These are phyloP conservation scores for Colletotrichum sp. DNA, from an alignment of 2,329 filamentous ascomycete species.

Conservation along the genomic window DNA sequence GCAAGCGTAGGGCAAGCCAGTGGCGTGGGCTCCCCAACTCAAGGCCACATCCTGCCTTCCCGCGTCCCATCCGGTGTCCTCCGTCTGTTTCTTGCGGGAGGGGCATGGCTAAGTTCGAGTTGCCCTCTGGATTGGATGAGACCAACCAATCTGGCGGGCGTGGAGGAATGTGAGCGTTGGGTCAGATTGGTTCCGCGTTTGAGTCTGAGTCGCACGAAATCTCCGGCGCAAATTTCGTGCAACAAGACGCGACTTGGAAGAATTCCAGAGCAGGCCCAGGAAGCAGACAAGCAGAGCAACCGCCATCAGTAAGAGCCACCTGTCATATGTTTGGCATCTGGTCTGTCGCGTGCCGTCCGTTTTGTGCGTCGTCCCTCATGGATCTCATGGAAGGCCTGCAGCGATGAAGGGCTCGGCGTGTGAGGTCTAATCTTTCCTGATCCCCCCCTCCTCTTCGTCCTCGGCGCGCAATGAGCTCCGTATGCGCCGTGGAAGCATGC, in stretches of 20 bases:
- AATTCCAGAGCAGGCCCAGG: background rate
- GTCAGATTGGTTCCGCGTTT: background rate
- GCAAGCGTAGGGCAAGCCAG: background rate
- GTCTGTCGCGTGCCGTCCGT: background rate
- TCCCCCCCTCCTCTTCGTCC: background rate
- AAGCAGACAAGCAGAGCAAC: background rate
- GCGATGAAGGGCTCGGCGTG: background rate
- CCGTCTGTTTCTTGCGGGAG: constrained; percentile 4
- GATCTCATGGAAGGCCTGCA: background rate
- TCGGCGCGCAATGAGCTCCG: constrained; percentile 3
- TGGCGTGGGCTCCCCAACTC: background rate
- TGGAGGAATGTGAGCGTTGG: background rate
- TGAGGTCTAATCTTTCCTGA: background rate
- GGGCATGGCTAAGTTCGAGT: background rate
- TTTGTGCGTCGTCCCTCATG: background rate
- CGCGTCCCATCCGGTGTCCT: constrained; percentile 8
- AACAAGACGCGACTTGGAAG: background rate
- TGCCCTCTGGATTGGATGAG: constrained; percentile 5
- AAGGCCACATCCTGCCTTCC: constrained; percentile 1
- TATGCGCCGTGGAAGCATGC: background rate
- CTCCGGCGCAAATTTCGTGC: background rate
- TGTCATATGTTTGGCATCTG: background rate
- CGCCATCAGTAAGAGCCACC: background rate
- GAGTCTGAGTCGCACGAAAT: background rate
- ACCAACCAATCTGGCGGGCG: background rate